Conservation (phyloP, 495 filamentous ascomycete genomes). For the Penicillium flavigenum region DNA sequence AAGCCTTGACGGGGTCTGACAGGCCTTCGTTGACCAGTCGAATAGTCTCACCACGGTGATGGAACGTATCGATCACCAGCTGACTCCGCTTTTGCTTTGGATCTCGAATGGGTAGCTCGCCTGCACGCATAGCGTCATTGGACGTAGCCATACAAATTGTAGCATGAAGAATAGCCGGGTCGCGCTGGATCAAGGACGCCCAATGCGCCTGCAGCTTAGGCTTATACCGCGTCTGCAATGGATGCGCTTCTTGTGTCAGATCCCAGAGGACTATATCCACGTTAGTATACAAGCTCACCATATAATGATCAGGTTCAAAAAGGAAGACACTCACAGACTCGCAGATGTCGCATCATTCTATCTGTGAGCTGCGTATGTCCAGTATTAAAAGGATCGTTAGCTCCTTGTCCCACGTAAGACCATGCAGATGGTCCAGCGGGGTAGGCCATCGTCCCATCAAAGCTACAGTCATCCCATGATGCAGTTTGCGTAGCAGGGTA, state of each 20-base stretch:
- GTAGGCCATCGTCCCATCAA: constrained; percentile 19
- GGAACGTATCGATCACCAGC: constrained; percentile 45
- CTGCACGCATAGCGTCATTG: constrained; percentile 39
- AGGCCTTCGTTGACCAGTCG: constrained; percentile 46
- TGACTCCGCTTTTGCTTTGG: constrained; percentile 35
- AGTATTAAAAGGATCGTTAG: constrained; percentile 44
- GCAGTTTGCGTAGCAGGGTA: constrained; percentile 13
- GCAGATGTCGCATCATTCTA: constrained; percentile 45
- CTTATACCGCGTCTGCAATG: constrained; percentile 41
- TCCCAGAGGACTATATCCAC: constrained; percentile 38
- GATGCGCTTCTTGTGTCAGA: constrained; percentile 43
- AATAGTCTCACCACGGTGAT: constrained; percentile 50
- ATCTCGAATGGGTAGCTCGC: constrained; percentile 41
- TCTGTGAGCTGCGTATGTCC: constrained; percentile 44
- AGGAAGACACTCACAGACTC: constrained; percentile 35
- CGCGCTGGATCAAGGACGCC: constrained; percentile 39
- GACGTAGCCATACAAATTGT: constrained; percentile 46
- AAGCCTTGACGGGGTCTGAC: constrained; percentile 43
- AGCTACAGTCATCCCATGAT: constrained; percentile 15
- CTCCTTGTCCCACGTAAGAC: constrained; percentile 35
- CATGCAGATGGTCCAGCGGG: constrained; percentile 20
- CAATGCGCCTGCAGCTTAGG: constrained; percentile 44
- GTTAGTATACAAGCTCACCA: constrained; percentile 17
- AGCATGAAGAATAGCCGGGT: constrained; percentile 45
- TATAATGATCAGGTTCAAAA: not conserved